These are phyloP conservation scores for Pseudogymnoascus sp. DNA, from an alignment of 2,329 filamentous ascomycete species.

Conservation along the genomic window DNA sequence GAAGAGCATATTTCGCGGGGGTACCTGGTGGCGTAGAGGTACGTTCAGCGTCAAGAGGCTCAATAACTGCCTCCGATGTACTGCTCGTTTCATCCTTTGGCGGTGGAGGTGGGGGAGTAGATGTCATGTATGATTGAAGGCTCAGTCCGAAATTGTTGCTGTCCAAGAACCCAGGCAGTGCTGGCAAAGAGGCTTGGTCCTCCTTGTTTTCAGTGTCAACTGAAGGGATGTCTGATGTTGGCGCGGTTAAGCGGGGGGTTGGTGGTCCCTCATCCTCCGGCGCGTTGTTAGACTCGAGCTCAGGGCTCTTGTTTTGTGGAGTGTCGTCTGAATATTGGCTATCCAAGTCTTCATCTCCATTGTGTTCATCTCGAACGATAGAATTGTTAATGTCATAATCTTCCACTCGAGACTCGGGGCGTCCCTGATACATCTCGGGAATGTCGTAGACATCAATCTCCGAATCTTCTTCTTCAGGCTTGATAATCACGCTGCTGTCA, in stretches of 20 bases:
- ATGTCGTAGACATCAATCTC: slow-evolving; percentile 58
- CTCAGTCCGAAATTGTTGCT: slow-evolving; percentile 45
- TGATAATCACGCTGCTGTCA: slow-evolving; percentile 56
- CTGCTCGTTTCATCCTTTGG: background rate
- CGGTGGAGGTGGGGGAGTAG: slow-evolving; percentile 28
- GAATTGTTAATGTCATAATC: slow-evolving; percentile 48
- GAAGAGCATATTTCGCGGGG: slow-evolving; percentile 30
- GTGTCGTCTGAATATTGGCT: slow-evolving; percentile 46
- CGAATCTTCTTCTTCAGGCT: slow-evolving; percentile 50
- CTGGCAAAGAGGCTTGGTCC: slow-evolving; percentile 8
- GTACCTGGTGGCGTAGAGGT: slow-evolving; percentile 17
- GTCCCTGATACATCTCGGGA: slow-evolving; percentile 52
- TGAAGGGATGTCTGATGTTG: slow-evolving; percentile 21
- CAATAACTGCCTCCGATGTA: background rate
- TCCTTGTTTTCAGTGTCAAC: slow-evolving; percentile 14
- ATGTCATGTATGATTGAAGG: slow-evolving; percentile 45
- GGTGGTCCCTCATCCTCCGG: slow-evolving; percentile 41
- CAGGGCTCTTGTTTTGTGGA: slow-evolving; percentile 17
- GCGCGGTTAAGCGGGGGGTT: slow-evolving; percentile 42
- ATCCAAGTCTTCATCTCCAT: slow-evolving; percentile 22
- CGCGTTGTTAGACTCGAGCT: slow-evolving; percentile 18
- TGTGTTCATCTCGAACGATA: slow-evolving; percentile 14
- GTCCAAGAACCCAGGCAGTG: slow-evolving; percentile 40
- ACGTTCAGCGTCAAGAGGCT: slow-evolving; percentile 6
- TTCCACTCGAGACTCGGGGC: slow-evolving; percentile 38